Conservation (phyloP, 345 rosid genomes). For the Orychophragmus violaceus region DNA sequence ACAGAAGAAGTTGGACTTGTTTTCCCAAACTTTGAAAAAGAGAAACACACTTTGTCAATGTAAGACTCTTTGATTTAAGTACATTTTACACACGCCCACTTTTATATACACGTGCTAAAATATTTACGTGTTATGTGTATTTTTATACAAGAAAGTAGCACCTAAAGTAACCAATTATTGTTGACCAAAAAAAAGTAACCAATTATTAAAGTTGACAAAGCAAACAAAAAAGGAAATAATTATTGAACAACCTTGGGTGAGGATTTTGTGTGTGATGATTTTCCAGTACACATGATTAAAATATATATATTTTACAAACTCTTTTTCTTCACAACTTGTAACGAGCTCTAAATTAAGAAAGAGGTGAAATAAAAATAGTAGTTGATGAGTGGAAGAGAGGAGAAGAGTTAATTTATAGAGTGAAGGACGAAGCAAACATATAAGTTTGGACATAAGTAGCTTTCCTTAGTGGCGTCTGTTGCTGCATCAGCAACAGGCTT, state of each 20-base stretch:
- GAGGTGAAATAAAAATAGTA: conserved; percentile 10
- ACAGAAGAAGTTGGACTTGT: conserved; percentile 39
- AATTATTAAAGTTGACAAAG: conserved; percentile 1
- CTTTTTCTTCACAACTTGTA: conserved; percentile 10
- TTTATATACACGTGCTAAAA: background rate
- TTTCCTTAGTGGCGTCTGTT: conserved; percentile 52
- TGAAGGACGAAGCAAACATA: conserved; percentile 5
- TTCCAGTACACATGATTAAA: conserved; percentile 67
- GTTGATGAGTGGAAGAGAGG: conserved; percentile 14
- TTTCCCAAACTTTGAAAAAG: conserved; percentile 39
- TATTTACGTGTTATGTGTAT: background rate
- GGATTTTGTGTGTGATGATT: conserved; percentile 48
- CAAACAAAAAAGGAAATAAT: background rate
- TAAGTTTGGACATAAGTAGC: conserved; percentile 73
- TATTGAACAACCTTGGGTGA: conserved; percentile 48
- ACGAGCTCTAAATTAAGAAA: conserved; percentile 13
- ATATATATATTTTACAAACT: no score
- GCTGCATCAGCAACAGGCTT: conserved; percentile 51
- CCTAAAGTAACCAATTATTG: conserved; percentile 8
- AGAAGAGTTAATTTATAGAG: conserved; percentile 42
- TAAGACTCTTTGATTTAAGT: background rate
- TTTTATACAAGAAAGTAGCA: background rate
- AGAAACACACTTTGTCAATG: background rate
- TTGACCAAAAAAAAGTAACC: conserved; percentile 5
- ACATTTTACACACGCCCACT: background rate